A percentile compares a stretch with the other conserved stretches of the same genome.
phyloP scores from a whole-genome alignment of 2,329 filamentous ascomycete genomes.

The Neonectria neomacrospora region DNA sequence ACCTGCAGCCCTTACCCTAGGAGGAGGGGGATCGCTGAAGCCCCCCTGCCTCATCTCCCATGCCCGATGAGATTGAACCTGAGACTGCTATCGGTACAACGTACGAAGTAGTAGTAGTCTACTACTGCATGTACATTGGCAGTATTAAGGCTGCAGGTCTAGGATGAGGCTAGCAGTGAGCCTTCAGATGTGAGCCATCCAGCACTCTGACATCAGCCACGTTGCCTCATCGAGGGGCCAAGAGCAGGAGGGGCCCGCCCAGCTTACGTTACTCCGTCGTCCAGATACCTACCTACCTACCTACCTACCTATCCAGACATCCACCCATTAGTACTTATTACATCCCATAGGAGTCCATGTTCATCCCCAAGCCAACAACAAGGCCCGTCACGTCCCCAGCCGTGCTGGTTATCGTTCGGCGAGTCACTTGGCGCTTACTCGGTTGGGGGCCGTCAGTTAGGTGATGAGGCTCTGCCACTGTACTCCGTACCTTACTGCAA shows the following conservation, averaged over 20 bases:
- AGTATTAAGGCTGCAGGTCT: neutral
- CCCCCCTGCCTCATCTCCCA: slow-evolving; percentile 19
- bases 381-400: neutral
- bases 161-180: slow-evolving; percentile 20
- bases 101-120: neutral
- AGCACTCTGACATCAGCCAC: slow-evolving; percentile 46
- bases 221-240: slow-evolving; percentile 32
- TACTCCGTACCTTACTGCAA: too few species aligned
- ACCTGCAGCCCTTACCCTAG: slow-evolving; percentile 8
- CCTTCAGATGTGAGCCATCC: slow-evolving; percentile 35
- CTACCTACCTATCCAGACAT: too few species aligned
- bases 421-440: neutral
- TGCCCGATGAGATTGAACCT: slow-evolving; percentile 19
- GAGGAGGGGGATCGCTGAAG: slow-evolving; percentile 24
- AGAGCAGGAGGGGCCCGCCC: slow-evolving; percentile 20
- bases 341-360: slow-evolving; percentile 11
- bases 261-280: slow-evolving; percentile 36
- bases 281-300: slow-evolving; percentile 25
- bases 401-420: neutral
- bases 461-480: slow-evolving; percentile 1
- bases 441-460: neutral
- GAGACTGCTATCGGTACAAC: neutral
- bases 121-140: too few species aligned
- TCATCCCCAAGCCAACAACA: slow-evolving; percentile 27
- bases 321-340: slow-evolving; percentile 14